Percentiles rank a stretch among this genome's conserved stretches.
phyloP scores from a whole-genome alignment of 2,329 filamentous ascomycete genomes.

The Elsinoe australis region DNA sequence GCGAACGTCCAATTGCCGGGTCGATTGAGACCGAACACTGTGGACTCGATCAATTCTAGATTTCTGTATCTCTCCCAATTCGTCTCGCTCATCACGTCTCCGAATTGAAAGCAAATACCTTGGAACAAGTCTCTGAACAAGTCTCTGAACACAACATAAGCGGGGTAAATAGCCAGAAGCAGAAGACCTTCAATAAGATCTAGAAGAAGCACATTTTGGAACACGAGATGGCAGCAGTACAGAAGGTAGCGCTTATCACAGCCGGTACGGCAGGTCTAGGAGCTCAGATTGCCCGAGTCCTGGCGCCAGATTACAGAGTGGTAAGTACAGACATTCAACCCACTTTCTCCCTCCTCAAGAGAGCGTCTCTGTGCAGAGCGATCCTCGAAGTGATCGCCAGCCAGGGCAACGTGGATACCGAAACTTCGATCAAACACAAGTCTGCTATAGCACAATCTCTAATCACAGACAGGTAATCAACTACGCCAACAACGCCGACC shows the following conservation, averaged over 20 bases:
- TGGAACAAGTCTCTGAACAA: neutral
- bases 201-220: too few species aligned
- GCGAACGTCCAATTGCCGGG: neutral
- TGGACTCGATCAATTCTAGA: neutral
- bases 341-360: too few species aligned
- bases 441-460: constrained; percentile 12
- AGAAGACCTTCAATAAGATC: too few species aligned
- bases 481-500: constrained; percentile 39
- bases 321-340: constrained; percentile 30
- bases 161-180: neutral
- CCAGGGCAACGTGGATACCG: too few species aligned
- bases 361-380: too few species aligned
- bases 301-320: constrained; percentile 41
- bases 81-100: neutral
- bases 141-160: neutral
- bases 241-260: constrained; percentile 31
- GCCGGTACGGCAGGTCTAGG: constrained; percentile 44
- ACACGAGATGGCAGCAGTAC: constrained; percentile 21
- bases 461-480: constrained; percentile 36
- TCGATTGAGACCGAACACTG: constrained; percentile 8
- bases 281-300: constrained; percentile 40
- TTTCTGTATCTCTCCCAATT: neutral
- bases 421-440: neutral
- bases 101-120: neutral
- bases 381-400: too few species aligned